A percentile compares a stretch with the other conserved stretches of the same genome.
Evolutionary conservation across 176 grass and related monocot species (phyloP).

Genomic region (Melocanna baccifera): DNA sequence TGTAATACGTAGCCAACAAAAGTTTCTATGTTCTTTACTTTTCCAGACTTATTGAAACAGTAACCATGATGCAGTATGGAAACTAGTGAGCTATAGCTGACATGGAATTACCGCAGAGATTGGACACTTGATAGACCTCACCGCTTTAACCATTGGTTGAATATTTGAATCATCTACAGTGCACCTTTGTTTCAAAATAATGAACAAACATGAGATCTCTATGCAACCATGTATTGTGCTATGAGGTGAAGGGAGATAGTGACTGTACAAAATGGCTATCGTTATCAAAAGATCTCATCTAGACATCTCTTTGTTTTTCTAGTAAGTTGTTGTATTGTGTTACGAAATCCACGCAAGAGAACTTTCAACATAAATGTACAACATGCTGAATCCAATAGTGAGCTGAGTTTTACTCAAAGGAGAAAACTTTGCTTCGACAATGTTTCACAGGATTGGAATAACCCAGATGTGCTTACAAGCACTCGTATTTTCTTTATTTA

Average conservation of each 20-base stretch:
- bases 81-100: not conserved
- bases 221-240: not conserved
- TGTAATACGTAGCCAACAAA: not conserved
- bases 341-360: not conserved
- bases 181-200: constrained; percentile 14
- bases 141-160: not conserved
- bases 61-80: not conserved
- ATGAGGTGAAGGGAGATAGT: not conserved
- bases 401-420: not conserved
- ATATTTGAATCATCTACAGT: not conserved
- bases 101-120: not conserved
- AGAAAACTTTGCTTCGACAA: not conserved
- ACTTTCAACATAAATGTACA: constrained; percentile 10
- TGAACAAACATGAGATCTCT: constrained; percentile 9
- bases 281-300: not conserved
- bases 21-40: not conserved
- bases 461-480: not conserved
- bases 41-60: constrained; percentile 2
- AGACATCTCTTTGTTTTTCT: not conserved
- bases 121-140: not conserved
- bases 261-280: not conserved
- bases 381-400: constrained; percentile 2
- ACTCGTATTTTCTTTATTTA: not conserved
- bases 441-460: constrained; percentile 12
- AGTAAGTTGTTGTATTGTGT: not conserved